A percentile compares a stretch with the other conserved stretches of the same genome.
These are phyloP conservation scores for Euphorbia pulcherrima DNA, from an alignment of 345 rosid species.

Conservation along the genomic window DNA sequence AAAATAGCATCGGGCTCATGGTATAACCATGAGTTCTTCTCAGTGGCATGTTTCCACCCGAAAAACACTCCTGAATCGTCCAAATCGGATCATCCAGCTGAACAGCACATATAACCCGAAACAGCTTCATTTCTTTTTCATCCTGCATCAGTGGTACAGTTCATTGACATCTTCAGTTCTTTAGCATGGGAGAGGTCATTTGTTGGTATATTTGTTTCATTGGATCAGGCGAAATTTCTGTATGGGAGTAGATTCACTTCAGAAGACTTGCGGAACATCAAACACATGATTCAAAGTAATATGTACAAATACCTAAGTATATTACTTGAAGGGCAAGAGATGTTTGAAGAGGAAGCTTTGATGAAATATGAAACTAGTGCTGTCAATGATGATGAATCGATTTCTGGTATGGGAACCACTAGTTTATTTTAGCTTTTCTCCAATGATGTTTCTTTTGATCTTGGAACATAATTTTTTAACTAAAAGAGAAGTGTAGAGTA, in stretches of 20 bases:
- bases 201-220: not conserved
- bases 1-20: no score
- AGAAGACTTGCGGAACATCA: slow-evolving; percentile 52
- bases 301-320: slow-evolving; percentile 62
- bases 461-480: not conserved
- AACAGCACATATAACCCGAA: no score
- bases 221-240: slow-evolving; percentile 47
- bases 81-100: no score
- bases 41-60: no score
- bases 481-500: not conserved
- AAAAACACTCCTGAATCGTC: no score
- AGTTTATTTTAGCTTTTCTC: not conserved
- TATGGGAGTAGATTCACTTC: slow-evolving; percentile 47
- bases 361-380: slow-evolving; percentile 20
- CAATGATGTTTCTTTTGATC: not conserved
- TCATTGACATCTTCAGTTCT: no score
- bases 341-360: slow-evolving; percentile 50
- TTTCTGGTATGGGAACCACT: slow-evolving; percentile 31
- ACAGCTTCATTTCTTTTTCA: no score
- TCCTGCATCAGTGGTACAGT: no score
- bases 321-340: slow-evolving; percentile 61
- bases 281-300: slow-evolving; percentile 62
- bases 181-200: slow-evolving; percentile 3
- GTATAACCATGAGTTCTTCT: no score
- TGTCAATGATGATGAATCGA: slow-evolving; percentile 23